phyloP scores from a whole-genome alignment of 1,284 basidiomycete species.

The Marasmius fiardii region DNA sequence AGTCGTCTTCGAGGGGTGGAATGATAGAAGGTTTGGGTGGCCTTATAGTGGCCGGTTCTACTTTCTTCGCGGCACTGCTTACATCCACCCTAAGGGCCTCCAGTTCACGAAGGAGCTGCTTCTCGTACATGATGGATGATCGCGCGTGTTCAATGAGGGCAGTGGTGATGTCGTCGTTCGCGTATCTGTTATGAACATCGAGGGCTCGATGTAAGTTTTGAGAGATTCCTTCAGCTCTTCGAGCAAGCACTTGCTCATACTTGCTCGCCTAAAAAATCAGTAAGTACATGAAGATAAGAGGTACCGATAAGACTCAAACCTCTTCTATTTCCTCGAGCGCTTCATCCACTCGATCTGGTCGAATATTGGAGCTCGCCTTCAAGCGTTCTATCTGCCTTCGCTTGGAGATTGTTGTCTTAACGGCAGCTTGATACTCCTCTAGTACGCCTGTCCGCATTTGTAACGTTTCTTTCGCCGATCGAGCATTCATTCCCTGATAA shows the following conservation, averaged over 20 bases:
- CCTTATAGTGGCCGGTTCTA: constrained; percentile 40
- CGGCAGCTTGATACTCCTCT: constrained; percentile 89
- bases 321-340: constrained; percentile 93
- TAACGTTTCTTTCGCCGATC: constrained; percentile 89
- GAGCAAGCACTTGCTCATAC: constrained; percentile 79
- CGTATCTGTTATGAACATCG: constrained; percentile 76
- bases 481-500: constrained; percentile 93
- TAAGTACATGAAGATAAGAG: constrained; percentile 1
- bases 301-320: constrained; percentile 39
- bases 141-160: constrained; percentile 89
- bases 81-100: constrained; percentile 83
- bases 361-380: constrained; percentile 85
- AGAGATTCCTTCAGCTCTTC: constrained; percentile 85
- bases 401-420: constrained; percentile 90
- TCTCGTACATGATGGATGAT: constrained; percentile 87
- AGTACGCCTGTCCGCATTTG: constrained; percentile 83
- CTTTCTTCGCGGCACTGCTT: constrained; percentile 60
- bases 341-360: constrained; percentile 85
- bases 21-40: constrained; percentile 58
- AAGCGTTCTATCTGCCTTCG: constrained; percentile 86
- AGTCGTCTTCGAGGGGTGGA: constrained; percentile 63
- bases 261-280: constrained; percentile 66
- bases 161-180: constrained; percentile 86
- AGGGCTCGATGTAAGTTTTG: constrained; percentile 86
- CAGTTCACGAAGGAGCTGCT: constrained; percentile 81